These are phyloP conservation scores for Chaetomium strumarium DNA, from an alignment of 2,329 filamentous ascomycete genomes.

Conservation along the genomic window DNA sequence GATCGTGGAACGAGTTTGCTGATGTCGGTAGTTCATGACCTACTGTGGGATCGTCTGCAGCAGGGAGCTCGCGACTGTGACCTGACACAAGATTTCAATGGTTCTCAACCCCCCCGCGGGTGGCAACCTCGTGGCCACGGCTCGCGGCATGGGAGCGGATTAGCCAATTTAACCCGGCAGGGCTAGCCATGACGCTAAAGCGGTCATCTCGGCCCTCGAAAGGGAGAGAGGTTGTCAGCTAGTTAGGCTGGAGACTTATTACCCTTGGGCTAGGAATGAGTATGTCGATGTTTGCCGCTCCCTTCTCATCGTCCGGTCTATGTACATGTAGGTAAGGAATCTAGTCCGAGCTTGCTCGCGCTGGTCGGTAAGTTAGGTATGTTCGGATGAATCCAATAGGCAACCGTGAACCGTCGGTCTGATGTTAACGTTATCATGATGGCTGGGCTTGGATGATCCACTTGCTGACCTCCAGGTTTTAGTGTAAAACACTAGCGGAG, in stretches of 20 bases:
- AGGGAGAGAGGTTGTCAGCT: not conserved
- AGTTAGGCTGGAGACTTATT: no score
- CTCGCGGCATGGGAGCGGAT: conserved; percentile 6
- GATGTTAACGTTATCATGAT: not conserved
- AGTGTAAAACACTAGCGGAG: not conserved
- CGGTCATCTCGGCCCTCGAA: not conserved
- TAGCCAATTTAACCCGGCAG: conserved; percentile 9
- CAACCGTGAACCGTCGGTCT: not conserved
- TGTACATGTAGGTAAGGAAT: no score
- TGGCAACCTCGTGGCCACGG: conserved; percentile 19
- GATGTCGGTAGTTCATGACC: conserved; percentile 10
- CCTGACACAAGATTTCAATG: conserved; percentile 7
- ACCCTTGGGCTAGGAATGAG: no score
- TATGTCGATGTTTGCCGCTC: no score
- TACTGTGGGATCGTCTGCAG: conserved; percentile 7
- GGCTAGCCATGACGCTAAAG: conserved; percentile 9
- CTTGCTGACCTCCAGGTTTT: conserved; percentile 5
- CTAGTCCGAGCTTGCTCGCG: no score
- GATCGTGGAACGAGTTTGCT: conserved; percentile 3
- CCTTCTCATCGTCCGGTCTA: no score
- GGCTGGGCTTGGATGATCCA: conserved; percentile 1
- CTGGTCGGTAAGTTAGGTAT: not conserved
- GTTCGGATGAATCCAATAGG: not conserved
- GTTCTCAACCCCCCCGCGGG: not conserved
- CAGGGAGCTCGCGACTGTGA: conserved; percentile 5